Evolutionary conservation across 768 basidiomycete genomes (phyloP), one percentile per base, ranked within the genome.

Genomic region (Leccinum subgranulosum): DNA sequence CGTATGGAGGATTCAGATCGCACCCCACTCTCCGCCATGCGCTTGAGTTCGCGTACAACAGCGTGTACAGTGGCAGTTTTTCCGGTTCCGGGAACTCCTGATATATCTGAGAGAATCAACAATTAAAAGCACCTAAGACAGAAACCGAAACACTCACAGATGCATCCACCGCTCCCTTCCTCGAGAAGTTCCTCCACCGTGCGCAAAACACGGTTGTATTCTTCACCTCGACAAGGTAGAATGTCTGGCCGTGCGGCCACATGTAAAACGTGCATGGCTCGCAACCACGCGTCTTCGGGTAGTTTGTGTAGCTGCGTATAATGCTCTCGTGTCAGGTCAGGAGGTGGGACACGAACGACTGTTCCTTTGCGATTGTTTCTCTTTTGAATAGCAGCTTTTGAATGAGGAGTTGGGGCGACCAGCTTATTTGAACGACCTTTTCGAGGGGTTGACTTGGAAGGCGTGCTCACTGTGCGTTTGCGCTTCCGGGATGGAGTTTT

Each of bases 51-150:
- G 36, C 91, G 82, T 31, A 98, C 84, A 25, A 97, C 88, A 1
- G 90, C 90, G 65, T 98, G 95, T 0, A 98, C 94, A 0, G 97
- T 98, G 0, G 97, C 97, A 1, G 97, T 99, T 75, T 98, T 99
- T 9, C 97, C 96, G 2, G 96, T 98, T 7, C 97, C 96, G n/a
- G 96, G 97, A 7, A 98, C 94, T 9, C 97, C 96, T 7, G 95
- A 94, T 49, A 98, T 97, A 73, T 98, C 95, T 98, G 54, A 14
- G 57, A 27, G 7, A 15, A 6, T 8, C 10, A 14, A 53, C 14
- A 54, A 51, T 62, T 25, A 61, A 47, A 60, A 54, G 19, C 6
- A 14, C 36, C 14, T 0, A 36, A 39, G 45, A 33, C 8, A 11
- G 50, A 34, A 31, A 51, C 6, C 4, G 46, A 47, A 54, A 15